Evolutionary conservation across 768 basidiomycete genomes (phyloP), one percentile per base, ranked within the genome.

Genomic region (Lepiota subincarnata): DNA sequence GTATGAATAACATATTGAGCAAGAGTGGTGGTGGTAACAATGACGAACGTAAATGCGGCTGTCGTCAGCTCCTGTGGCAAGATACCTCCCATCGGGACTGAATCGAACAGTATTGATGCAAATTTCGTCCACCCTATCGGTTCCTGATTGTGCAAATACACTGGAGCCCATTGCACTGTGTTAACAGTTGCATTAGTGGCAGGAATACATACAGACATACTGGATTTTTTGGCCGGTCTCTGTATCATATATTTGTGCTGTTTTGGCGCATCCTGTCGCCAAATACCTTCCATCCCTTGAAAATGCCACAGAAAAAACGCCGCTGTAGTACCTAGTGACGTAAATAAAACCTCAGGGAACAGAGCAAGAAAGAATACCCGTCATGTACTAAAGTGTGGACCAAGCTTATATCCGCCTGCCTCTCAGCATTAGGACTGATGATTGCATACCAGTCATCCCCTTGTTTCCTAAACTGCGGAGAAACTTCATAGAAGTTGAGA

Each of bases 51-150:
- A 75, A 60, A 95, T 92, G 62, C 87, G 84, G 59, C 89, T 84
- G 70, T 95, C 92, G 66, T 95, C 93, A 0, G 93, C 91, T 14
- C 92, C 93, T 5, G 92, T 94, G n/a, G 92, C 92, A 26, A 94
- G 80, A 59, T 75, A 84, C 64, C 88, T 91, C 37, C 92, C 92
- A 63, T 94, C 90, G 13, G 89, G 87, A 20, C 89, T 92, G 69
- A 95, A 94, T 56, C 87, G 81, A 20, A 96, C 93, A 64, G 93
- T 96, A 61, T 95, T 91, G 55, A 79, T 96, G 68, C 98, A 98
- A 57, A 95, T 70, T 66, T 96, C 94, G 34, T 87, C 88, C 20
- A 80, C 73, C 62, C 86, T 85, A 0, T 75, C 81, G 2, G 82
- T 82, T 13, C 72, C 67, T 52, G 91, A 88, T 70, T 96, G 92